These are phyloP conservation scores for Hsuehochloa calcarea DNA, from an alignment of 176 grass and related monocot species.

Conservation along the genomic window DNA sequence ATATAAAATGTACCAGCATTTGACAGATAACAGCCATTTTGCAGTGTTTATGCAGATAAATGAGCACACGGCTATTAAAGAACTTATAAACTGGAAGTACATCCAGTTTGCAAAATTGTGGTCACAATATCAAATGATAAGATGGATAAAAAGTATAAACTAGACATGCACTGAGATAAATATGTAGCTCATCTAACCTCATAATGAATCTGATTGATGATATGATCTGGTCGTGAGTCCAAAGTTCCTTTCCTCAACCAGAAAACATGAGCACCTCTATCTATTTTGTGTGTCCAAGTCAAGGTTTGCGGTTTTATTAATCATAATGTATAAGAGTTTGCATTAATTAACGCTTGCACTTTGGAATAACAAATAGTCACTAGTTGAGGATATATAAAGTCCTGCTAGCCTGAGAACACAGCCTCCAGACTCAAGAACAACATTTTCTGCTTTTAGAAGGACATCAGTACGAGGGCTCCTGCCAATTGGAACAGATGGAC, in stretches of 20 bases:
- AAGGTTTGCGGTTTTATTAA: conserved; percentile 30
- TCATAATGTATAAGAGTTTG: neutral
- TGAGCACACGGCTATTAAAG: neutral
- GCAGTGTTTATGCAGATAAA: neutral
- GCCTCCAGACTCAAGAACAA: conserved; percentile 68
- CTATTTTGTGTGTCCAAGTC: conserved; percentile 75
- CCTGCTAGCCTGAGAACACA: conserved; percentile 89
- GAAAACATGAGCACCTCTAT: conserved; percentile 87
- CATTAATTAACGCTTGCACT: conserved; percentile 2
- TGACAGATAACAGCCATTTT: neutral
- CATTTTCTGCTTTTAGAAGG: conserved; percentile 81
- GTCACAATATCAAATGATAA: neutral
- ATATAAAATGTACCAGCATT: neutral
- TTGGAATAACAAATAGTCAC: neutral
- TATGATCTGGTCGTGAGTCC: conserved; percentile 74
- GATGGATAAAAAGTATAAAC: neutral
- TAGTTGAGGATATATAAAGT: conserved; percentile 86
- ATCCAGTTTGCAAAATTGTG: neutral
- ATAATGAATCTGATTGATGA: conserved; percentile 95
- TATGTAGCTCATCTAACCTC: conserved; percentile 52
- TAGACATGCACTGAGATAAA: neutral
- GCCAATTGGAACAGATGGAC: conserved; percentile 70
- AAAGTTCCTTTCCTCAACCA: conserved; percentile 78
- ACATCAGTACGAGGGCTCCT: conserved; percentile 79
- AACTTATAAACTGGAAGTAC: neutral